Conservation (phyloP, 306 rosid genomes). For the Prunus dulcis region DNA sequence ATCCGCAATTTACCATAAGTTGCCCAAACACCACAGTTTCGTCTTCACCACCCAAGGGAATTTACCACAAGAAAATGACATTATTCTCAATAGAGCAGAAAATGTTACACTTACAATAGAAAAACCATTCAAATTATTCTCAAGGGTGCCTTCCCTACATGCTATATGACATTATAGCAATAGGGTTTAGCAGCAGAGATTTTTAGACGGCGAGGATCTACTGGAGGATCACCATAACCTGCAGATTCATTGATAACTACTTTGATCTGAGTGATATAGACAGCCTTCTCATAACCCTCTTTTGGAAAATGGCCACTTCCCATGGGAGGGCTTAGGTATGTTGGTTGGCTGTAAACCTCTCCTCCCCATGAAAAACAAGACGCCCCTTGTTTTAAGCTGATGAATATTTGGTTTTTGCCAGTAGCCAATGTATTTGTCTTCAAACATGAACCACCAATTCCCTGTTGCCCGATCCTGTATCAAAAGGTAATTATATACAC, state of each 20-base stretch:
- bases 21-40: no score
- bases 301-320: constrained; percentile 30
- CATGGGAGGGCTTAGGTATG: constrained; percentile 15
- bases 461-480: constrained; percentile 2
- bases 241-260: no score
- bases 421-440: constrained; percentile 16
- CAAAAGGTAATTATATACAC: no score
- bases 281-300: constrained; percentile 5
- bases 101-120: no score
- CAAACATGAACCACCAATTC: constrained; percentile 23
- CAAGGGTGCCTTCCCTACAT: background rate
- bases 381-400: background rate
- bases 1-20: no score
- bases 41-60: no score
- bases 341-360: constrained; percentile 16
- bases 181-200: background rate
- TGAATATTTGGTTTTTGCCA: constrained; percentile 14
- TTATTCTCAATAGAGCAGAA: no score
- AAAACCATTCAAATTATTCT: no score
- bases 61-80: no score
- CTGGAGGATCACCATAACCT: no score
- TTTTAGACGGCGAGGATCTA: background rate
- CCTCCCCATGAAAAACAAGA: constrained; percentile 23
- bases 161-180: constrained; percentile 2
- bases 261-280: background rate